Base-by-base conservation (phyloP, 2,329 filamentous ascomycete species). In the Alternaria novae-zelandiae region DNA sequence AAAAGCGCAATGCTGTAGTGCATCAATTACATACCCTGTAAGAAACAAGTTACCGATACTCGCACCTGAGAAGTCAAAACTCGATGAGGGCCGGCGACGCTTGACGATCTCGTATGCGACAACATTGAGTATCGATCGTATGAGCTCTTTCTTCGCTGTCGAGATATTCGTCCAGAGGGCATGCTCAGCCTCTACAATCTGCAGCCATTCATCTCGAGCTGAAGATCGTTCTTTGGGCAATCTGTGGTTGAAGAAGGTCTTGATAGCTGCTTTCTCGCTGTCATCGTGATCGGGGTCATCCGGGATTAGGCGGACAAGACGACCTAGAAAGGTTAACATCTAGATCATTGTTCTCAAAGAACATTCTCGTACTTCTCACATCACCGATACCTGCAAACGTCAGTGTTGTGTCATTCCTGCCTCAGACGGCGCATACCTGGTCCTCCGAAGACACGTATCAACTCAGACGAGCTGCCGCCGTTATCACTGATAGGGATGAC, bases 401-500 rank as follows among this genome's bases (percentile, higher is more conserved):
- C 44, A 71, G 56, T 45, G 43, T 23, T 45, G 44, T 11, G 6
- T 41, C 6, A 1, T 23, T 12, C 4, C 11, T 8, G 10, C 45
- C 30, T 30, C 12, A 28, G 51, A 81, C 8, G 10, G 13, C 10
- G 25, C 56, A 59, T 82, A 90, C 95, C 95, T 68, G 95, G 95
- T 1, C 96, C 96, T 13, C 95, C 96, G 81, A 98, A 96, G 36
- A 98, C 94, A 36, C 96, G 88, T 69, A 97, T 97, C 73, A 97
- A 84, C 82, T 98, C 95, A 47, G 93, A 97, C 3, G 94, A 96
- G 71, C 92, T 96, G 43, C 95, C 95, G 53, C 95, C 95, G 80
- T 98, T 98, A 82, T 98, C 95, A 69, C 92, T 96, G 77, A 97
- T 97, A 36, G 95, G 95, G 56, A 98, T 97, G 63, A 97, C 89